Base-by-base conservation (phyloP, 2,329 filamentous ascomycete species). In the Cladosporium sp. region DNA sequence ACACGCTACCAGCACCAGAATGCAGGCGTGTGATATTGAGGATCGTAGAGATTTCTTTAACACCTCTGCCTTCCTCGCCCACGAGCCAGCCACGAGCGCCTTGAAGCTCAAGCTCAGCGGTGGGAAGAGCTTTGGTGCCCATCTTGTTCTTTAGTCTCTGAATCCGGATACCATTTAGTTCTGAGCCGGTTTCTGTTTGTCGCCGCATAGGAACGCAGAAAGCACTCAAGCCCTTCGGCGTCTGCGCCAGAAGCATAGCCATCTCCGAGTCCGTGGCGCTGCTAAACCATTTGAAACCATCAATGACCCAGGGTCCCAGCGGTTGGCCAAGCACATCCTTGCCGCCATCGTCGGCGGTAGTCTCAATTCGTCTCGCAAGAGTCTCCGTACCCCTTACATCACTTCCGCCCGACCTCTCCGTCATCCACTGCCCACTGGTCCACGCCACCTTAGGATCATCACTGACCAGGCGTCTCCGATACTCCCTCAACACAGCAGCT, bases 351-450 rank as follows among this genome's bases (percentile, higher is more conserved):
- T 35, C 22, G 9, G 15, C 44, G 3, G 12, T 13, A 19, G 3
- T n/a, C 15, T 24, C 13, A 28, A 37, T 22, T 28, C 47, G 39
- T 15, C 19, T 58, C 5, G 60, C 64, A 4, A 81, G 71, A 0
- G 87, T 90, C 70, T 90, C 87, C 0, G 84, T 88, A 36, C 80
- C 78, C 3, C 83, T 83, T 1, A 90, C 85, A 64, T 90, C 87
- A 61, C 84, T 88, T 0, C 87, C 87, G 1, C 87, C 87, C 0
- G 79, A 78, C 2, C 87, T 78, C 64, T 90, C 87, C 0, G 87
- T 90, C 87, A 90, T 90, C 87, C 88, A 90, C 68, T 90, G 87
- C 0, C 87, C 87, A 39, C 82, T 87, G 0, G 86, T 90, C 87
- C 87, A 90, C 0, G 83, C 81, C 17, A 71, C 62, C 0, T 65